Percentiles rank a stretch among this genome's conserved stretches.
Conservation (phyloP, 345 rosid genomes). For the Salix dunnii region DNA sequence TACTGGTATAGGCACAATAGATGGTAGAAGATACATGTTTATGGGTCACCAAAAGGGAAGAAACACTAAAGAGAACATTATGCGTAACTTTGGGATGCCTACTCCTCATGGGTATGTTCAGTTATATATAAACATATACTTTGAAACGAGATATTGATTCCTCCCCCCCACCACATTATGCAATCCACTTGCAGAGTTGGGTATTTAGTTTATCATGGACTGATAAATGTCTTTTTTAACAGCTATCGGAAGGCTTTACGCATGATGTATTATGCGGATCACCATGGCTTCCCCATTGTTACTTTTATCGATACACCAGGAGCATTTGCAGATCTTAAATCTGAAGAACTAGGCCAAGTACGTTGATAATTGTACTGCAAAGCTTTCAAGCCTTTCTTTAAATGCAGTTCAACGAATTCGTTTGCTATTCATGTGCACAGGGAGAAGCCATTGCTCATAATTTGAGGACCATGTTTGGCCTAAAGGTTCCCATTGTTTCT, state of each 20-base stretch:
- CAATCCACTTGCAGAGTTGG: neutral
- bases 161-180: neutral
- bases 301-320: slow-evolving; percentile 86
- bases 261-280: slow-evolving; percentile 85
- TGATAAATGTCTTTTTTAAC: slow-evolving; percentile 23
- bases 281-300: slow-evolving; percentile 75
- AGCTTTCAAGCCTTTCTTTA: slow-evolving; percentile 2
- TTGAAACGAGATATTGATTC: slow-evolving; percentile 4
- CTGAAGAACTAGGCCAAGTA: slow-evolving; percentile 80
- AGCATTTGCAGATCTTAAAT: slow-evolving; percentile 73
- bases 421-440: slow-evolving; percentile 37
- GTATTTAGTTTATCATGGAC: slow-evolving; percentile 6
- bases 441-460: slow-evolving; percentile 98
- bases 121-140: neutral
- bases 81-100: slow-evolving; percentile 98
- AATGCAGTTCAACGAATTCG: slow-evolving; percentile 20
- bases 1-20: slow-evolving; percentile 90
- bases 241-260: slow-evolving; percentile 87
- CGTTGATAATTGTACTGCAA: neutral
- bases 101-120: slow-evolving; percentile 91
- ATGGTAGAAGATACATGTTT: slow-evolving; percentile 82
- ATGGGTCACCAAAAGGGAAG: slow-evolving; percentile 99
- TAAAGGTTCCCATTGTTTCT: slow-evolving; percentile 89
- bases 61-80: slow-evolving; percentile 92
- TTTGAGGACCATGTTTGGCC: slow-evolving; percentile 91